phyloP scores from a whole-genome alignment of 192 early-diverging fungal species.

The Obelidium mucronatum region DNA sequence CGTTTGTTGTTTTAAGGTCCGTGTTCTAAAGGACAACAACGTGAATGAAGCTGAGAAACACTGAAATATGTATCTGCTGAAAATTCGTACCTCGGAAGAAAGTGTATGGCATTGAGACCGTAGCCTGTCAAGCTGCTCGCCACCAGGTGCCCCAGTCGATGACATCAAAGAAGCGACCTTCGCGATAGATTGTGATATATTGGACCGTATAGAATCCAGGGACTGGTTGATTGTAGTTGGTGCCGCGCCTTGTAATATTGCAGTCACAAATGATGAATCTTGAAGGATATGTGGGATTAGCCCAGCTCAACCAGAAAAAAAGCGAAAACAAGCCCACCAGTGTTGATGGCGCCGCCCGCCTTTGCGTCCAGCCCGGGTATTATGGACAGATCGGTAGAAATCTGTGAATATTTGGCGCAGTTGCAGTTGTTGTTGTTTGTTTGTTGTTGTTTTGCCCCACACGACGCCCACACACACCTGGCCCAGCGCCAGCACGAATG shows the following conservation, averaged over 20 bases:
- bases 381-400: conserved; percentile 9
- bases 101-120: conserved; percentile 30
- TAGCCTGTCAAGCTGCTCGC: conserved; percentile 9
- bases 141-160: not conserved
- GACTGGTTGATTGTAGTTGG: conserved; percentile 5
- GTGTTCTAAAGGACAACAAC: conserved; percentile 8
- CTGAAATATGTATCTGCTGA: not conserved
- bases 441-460: not conserved
- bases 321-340: too few relatives aligned
- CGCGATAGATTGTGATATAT: conserved; percentile 7
- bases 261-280: conserved; percentile 21
- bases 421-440: not conserved
- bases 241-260: not conserved
- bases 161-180: not conserved
- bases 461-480: conserved; percentile 1
- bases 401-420: conserved; percentile 7
- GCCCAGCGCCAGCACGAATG: conserved; percentile 4
- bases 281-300: not conserved
- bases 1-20: conserved; percentile 14
- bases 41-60: not conserved
- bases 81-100: conserved; percentile 8
- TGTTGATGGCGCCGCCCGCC: not conserved
- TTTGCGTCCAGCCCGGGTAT: not conserved
- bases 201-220: conserved; percentile 6
- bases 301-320: not conserved